These are phyloP conservation scores for Calocybe gangraenosa DNA, from an alignment of 768 basidiomycete genomes.

Conservation along the genomic window DNA sequence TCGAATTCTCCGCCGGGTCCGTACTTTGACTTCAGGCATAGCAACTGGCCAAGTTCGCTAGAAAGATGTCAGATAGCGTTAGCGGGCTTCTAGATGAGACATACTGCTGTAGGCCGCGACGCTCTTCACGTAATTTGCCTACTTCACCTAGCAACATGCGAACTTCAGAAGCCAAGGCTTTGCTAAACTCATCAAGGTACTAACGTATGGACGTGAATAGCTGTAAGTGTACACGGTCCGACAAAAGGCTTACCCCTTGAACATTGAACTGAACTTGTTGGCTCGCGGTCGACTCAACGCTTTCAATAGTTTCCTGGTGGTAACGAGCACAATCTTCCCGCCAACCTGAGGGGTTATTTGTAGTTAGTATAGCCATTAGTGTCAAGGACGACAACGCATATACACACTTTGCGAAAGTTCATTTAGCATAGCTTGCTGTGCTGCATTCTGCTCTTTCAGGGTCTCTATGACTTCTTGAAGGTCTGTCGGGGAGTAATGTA, in stretches of 20 bases:
- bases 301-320: constrained; percentile 63
- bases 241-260: constrained; percentile 54
- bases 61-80: neutral
- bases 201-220: constrained; percentile 20
- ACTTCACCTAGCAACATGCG: constrained; percentile 81
- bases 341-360: constrained; percentile 43
- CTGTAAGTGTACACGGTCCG: no score
- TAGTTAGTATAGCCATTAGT: constrained; percentile 10
- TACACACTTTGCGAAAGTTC: constrained; percentile 52
- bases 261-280: constrained; percentile 83
- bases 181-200: constrained; percentile 89
- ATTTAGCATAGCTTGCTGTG: constrained; percentile 53
- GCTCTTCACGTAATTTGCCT: constrained; percentile 76
- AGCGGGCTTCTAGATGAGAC: constrained; percentile 23
- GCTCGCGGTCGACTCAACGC: constrained; percentile 66
- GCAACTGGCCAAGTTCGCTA: constrained; percentile 73
- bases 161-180: constrained; percentile 77
- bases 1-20: constrained; percentile 86
- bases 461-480: constrained; percentile 59
- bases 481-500: constrained; percentile 28
- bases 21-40: constrained; percentile 70
- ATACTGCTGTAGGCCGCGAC: constrained; percentile 74
- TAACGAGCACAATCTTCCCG: constrained; percentile 60
- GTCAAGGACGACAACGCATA: neutral
- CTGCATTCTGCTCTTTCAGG: constrained; percentile 52